Conservation (phyloP, 495 filamentous ascomycete species). For the Cetradonia linearis region DNA sequence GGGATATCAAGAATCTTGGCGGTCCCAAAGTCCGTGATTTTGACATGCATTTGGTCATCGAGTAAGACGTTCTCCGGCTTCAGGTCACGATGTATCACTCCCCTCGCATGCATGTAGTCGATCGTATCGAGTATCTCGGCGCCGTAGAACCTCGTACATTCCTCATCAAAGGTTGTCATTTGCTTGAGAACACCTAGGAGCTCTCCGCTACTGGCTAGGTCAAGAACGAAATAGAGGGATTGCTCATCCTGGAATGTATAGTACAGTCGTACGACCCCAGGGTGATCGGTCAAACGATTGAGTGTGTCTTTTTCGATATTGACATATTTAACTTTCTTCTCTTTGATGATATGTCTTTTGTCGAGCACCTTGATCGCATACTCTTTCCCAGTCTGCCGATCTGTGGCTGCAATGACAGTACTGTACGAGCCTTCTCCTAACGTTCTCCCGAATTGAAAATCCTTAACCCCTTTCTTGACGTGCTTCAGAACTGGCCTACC, state of each 20-base stretch:
- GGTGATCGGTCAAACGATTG: slow-evolving; percentile 91
- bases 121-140: slow-evolving; percentile 95
- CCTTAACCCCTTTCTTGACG: slow-evolving; percentile 94
- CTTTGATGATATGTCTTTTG: slow-evolving; percentile 99
- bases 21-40: slow-evolving; percentile 98
- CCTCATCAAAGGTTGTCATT: slow-evolving; percentile 88
- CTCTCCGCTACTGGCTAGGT: slow-evolving; percentile 87
- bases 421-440: slow-evolving; percentile 97
- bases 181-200: slow-evolving; percentile 86
- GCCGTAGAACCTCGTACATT: slow-evolving; percentile 90
- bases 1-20: slow-evolving; percentile 78
- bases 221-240: slow-evolving; percentile 93
- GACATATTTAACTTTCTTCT: slow-evolving; percentile 99
- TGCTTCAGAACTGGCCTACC: slow-evolving; percentile 70
- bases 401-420: slow-evolving; percentile 88
- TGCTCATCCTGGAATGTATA: slow-evolving; percentile 98
- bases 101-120: slow-evolving; percentile 94
- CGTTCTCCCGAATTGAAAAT: slow-evolving; percentile 88
- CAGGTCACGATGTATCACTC: slow-evolving; percentile 92
- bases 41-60: slow-evolving; percentile 92
- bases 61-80: slow-evolving; percentile 97
- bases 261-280: slow-evolving; percentile 91
- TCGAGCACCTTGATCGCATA: slow-evolving; percentile 98
- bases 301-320: slow-evolving; percentile 99
- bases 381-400: slow-evolving; percentile 89